These are phyloP conservation scores for Cladosporium velox DNA, from an alignment of 2,329 filamentous ascomycete genomes.

Conservation along the genomic window DNA sequence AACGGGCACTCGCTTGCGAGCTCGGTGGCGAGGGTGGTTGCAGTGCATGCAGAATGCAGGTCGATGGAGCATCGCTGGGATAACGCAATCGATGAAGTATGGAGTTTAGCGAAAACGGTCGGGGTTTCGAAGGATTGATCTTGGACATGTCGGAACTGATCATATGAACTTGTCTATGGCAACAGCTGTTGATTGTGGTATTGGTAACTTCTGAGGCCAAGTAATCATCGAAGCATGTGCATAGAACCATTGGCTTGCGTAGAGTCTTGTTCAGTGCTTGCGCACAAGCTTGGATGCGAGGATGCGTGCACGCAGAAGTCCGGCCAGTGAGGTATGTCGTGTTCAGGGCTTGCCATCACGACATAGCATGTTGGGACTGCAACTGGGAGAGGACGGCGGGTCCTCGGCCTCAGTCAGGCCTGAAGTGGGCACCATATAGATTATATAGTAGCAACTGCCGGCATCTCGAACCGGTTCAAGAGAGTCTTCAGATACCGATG, in stretches of 20 bases:
- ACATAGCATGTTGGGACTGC: conserved; percentile 1
- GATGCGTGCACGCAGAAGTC: neutral
- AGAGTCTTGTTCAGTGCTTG: neutral
- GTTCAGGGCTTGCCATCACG: conserved; percentile 4
- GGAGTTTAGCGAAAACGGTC: neutral
- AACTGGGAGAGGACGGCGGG: neutral
- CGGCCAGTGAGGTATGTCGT: conserved; percentile 1
- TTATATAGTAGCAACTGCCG: neutral
- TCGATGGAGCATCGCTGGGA: neutral
- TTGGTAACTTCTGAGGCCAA: neutral
- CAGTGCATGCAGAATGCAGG: neutral
- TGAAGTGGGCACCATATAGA: neutral
- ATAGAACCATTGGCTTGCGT: neutral
- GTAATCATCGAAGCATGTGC: neutral
- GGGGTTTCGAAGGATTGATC: neutral
- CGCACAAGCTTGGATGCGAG: neutral
- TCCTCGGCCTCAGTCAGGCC: neutral
- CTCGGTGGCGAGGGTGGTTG: neutral
- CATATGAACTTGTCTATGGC: neutral
- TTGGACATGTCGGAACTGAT: too few relatives aligned
- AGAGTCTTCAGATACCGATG: neutral
- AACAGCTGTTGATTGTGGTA: neutral
- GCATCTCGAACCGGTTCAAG: neutral
- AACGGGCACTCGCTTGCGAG: neutral
- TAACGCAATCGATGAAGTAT: neutral